Conservation (phyloP, 208 protist species). For the Crithidia brevicula region DNA sequence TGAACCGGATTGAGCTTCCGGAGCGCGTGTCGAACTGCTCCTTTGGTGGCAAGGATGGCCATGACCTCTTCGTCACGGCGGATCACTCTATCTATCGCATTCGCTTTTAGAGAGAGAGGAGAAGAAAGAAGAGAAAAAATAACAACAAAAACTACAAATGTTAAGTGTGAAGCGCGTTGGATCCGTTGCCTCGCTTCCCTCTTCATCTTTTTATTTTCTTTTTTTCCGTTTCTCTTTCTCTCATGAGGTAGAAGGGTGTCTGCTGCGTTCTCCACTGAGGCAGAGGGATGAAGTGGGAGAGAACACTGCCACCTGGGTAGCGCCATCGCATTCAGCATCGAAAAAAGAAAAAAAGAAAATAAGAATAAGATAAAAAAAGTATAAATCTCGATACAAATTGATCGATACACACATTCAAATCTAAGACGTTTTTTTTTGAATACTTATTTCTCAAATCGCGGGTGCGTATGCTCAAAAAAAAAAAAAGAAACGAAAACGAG, state of each 20-base stretch:
- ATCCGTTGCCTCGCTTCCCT: neutral
- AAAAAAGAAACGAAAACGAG: neutral
- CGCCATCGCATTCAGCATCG: too few relatives aligned
- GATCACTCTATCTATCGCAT: slow-evolving; percentile 37
- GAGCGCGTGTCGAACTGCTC: slow-evolving; percentile 34
- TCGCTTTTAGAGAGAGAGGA: slow-evolving; percentile 8
- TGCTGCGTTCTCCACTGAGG: too few relatives aligned
- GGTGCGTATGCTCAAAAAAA: neutral
- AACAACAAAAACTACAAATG: neutral
- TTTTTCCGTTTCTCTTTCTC: slow-evolving; percentile 7
- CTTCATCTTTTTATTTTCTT: neutral
- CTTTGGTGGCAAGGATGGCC: slow-evolving; percentile 31
- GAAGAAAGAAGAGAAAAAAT: neutral
- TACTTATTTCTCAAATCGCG: too few relatives aligned
- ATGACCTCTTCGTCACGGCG: slow-evolving; percentile 27
- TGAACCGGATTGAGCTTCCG: slow-evolving; percentile 34
- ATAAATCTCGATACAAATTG: too few relatives aligned
- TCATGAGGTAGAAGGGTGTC: too few relatives aligned
- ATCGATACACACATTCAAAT: too few relatives aligned
- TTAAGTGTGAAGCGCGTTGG: neutral
- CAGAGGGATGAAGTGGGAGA: too few relatives aligned
- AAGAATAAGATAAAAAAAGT: too few relatives aligned
- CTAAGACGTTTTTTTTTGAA: neutral
- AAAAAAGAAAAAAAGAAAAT: too few relatives aligned
- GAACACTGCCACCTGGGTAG: too few relatives aligned